Percentiles rank a stretch among this genome's conserved stretches.
These are phyloP conservation scores for Aristolochia contorta DNA, from an alignment of 164 flowering plant species.

Conservation along the genomic window DNA sequence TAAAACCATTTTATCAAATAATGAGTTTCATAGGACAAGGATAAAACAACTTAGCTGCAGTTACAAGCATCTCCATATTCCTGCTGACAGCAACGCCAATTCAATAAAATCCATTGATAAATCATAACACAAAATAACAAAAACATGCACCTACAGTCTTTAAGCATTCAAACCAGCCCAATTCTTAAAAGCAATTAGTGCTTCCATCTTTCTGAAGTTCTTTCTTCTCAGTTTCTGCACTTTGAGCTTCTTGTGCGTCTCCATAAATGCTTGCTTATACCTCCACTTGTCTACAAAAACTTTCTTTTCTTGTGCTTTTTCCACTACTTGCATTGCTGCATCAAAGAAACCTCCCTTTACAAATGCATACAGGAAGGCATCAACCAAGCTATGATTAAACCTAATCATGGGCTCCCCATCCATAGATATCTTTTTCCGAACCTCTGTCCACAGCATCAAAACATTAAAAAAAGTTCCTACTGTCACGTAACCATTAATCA, in stretches of 20 bases:
- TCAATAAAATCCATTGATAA: no score
- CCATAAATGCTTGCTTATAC: slow-evolving; percentile 96
- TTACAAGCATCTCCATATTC: no score
- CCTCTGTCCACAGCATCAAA: slow-evolving; percentile 80
- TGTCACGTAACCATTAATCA: slow-evolving; percentile 71
- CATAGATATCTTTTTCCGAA: slow-evolving; percentile 40
- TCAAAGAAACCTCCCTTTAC: slow-evolving; percentile 97
- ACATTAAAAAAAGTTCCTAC: slow-evolving; percentile 71
- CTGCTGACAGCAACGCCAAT: no score
- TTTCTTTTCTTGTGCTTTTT: slow-evolving; percentile 75
- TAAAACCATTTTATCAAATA: no score
- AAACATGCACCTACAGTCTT: slow-evolving; percentile 1
- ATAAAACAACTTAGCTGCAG: no score
- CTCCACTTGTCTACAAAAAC: slow-evolving; percentile 95
- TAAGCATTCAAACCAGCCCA: slow-evolving; percentile 81
- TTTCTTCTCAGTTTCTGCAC: slow-evolving; percentile 72
- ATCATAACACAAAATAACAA: no score
- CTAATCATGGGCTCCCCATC: slow-evolving; percentile 37
- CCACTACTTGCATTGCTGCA: slow-evolving; percentile 92
- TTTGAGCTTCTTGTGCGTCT: slow-evolving; percentile 82
- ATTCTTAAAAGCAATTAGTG: slow-evolving; percentile 78
- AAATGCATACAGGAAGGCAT: slow-evolving; percentile 82
- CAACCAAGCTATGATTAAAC: slow-evolving; percentile 62
- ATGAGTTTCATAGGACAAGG: no score
- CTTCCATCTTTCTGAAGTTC: slow-evolving; percentile 71